Evolutionary conservation across 1,284 basidiomycete genomes (phyloP), one percentile per base, ranked within the genome.

Genomic region (Heterobasidion irregulare): DNA sequence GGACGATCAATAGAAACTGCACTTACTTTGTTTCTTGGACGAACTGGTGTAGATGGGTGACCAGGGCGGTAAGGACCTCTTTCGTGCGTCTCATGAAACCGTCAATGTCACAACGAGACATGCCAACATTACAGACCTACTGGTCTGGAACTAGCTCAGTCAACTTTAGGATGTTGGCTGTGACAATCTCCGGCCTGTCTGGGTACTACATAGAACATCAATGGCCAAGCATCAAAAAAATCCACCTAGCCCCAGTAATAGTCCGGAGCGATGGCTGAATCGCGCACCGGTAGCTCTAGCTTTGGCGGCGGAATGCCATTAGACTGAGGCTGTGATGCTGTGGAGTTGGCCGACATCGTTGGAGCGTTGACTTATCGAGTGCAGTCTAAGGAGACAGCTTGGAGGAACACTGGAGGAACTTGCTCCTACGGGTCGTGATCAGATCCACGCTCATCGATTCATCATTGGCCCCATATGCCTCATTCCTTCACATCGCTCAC

Each of bases 41-140:
- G 75, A 62, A 89, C 66, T 47, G 80, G 78, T 56, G 84, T 76
- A 55, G 78, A 78, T 59, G 81, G 63, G 56, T 77, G 74, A 67
- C 79, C 78, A 50, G 72, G 56, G 41, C 84, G 82, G 57, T 78
- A 69, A 60, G 53, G 19, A 70, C 59, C 59, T 68, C 68, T 19
- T 59, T 62, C 54, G 58, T 60, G 32, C 67, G 64, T 8, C 68
- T 68, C 10, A 38, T 26, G 16, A 32, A 43, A 44, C 10, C 18
- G 5, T 52, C 36, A 52, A 13, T 33, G 13, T 38, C 5, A 44
- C 36, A 8, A 19, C 15, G 6, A 15, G 8, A 34, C 10, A n/a
- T 16, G 8, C 8, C 19, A 33, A 10, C 8, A n/a, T 26, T 43
- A 5, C 26, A 45, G 18, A 44, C 41, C 32, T 45, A 52, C 51